Percentiles rank a stretch among this genome's conserved stretches.
Conservation (phyloP, 148 eudicot genomes). For the Heliosperma pusillum region DNA sequence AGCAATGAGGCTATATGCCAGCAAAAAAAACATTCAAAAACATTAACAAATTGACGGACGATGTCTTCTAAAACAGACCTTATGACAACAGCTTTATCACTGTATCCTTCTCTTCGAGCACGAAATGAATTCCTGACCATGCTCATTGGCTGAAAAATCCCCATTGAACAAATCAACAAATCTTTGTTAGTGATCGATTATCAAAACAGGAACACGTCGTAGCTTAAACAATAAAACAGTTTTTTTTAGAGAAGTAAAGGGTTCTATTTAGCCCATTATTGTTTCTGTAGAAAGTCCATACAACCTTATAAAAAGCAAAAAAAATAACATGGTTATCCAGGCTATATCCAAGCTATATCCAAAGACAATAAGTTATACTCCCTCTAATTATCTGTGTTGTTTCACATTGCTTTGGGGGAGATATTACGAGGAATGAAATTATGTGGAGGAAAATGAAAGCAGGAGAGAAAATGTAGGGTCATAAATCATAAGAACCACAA, state of each 20-base stretch:
- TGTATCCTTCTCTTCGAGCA: slow-evolving; percentile 78
- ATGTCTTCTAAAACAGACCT: slow-evolving; percentile 43
- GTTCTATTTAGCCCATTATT: not conserved
- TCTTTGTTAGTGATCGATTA: not conserved
- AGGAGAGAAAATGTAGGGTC: no score
- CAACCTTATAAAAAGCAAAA: not conserved
- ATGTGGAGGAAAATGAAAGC: no score
- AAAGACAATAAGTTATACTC: not conserved
- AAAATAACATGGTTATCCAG: not conserved
- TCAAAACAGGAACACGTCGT: slow-evolving; percentile 5
- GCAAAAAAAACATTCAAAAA: not conserved
- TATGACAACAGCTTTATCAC: slow-evolving; percentile 88
- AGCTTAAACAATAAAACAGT: not conserved
- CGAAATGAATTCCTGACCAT: slow-evolving; percentile 77
- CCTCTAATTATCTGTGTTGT: no score
- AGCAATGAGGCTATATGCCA: not conserved
- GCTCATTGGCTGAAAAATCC: slow-evolving; percentile 84
- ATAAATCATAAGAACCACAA: no score
- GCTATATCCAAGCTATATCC: no score
- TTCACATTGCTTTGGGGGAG: no score
- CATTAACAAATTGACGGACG: not conserved
- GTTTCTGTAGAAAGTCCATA: not conserved
- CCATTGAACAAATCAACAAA: slow-evolving; percentile 6
- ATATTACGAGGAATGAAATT: no score
- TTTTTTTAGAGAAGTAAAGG: not conserved